A percentile compares a stretch with the other conserved stretches of the same genome.
Evolutionary conservation across 108 stramenopile genomes (phyloP).

Genomic region (Pseudonitzschia multiseries): DNA sequence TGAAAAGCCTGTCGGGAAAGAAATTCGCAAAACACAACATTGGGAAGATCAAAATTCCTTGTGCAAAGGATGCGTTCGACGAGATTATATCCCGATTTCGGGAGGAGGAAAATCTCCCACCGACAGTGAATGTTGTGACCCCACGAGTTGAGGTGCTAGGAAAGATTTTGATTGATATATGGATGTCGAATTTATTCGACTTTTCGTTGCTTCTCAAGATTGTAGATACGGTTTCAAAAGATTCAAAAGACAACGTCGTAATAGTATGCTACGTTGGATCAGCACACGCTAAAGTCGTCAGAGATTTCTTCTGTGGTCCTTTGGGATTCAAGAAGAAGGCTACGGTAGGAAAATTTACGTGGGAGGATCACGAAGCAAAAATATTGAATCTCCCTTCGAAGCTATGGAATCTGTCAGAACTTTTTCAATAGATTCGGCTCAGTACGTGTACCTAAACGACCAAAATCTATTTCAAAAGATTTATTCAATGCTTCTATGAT

Average conservation of each 20-base stretch:
- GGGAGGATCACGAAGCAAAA: slow-evolving; percentile 33
- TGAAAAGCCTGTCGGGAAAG: slow-evolving; percentile 18
- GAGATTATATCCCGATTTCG: slow-evolving; percentile 22
- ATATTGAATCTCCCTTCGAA: slow-evolving; percentile 31
- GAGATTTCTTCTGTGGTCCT: slow-evolving; percentile 27
- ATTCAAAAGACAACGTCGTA: slow-evolving; percentile 29
- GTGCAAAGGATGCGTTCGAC: slow-evolving; percentile 26
- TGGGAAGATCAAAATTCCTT: slow-evolving; percentile 41
- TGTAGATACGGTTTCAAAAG: slow-evolving; percentile 25
- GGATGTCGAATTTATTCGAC: slow-evolving; percentile 39
- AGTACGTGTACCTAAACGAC: no score
- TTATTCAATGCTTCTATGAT: no score
- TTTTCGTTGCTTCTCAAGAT: slow-evolving; percentile 37
- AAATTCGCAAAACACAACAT: slow-evolving; percentile 39
- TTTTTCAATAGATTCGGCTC: slow-evolving; percentile 6
- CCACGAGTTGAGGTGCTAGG: slow-evolving; percentile 39
- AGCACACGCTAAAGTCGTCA: slow-evolving; percentile 31
- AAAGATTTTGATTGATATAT: slow-evolving; percentile 50
- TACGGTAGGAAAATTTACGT: slow-evolving; percentile 36
- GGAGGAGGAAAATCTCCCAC: background rate
- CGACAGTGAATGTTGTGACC: slow-evolving; percentile 2
- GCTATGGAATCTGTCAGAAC: slow-evolving; percentile 34
- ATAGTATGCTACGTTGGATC: slow-evolving; percentile 41
- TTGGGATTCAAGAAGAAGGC: slow-evolving; percentile 39
- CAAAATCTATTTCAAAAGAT: no score